Evolutionary conservation across 2,329 filamentous ascomycete genomes (phyloP), one percentile per base, ranked within the genome.

Genomic region (Chrysoporthe puriensis): DNA sequence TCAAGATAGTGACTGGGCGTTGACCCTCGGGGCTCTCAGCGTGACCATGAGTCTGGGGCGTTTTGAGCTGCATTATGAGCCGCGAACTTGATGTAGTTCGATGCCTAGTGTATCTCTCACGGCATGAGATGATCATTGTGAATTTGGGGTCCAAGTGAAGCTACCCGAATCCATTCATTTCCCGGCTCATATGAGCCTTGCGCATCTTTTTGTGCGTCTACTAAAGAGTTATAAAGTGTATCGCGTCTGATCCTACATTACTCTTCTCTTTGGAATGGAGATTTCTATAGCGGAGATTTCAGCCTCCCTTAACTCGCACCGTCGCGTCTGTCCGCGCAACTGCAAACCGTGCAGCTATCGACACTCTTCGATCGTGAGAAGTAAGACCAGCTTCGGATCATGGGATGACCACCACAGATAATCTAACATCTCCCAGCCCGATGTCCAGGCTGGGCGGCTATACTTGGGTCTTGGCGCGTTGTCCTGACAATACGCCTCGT

Each of bases 341-440:
- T 50, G 32, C 46, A 16, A 52, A 57, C 36, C 13, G 42, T 62
- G 57, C 50, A 68, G 11, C 40, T 8, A 13, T 48, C 43, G 36
- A 40, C 50, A 34, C 13, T 16, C 21, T 32, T 26, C 48, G 26
- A 11, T 4, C 5, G 50, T 14, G 50, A 54, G 21, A 54, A 32
- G 11, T 13, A 54, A 11, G 50, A 54, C 13, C 13, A 34, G 50
- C 50, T 1, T 13, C 4, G 13, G 16, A 21, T 54, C 50, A 3
- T 54, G 50, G 48, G 9, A 52, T 21, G 48, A 52, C 21, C 21
- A 32, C 48, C 8, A 21, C 48, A 32, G 4, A 52, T 32, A 32
- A 26, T 2, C n/a, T 21, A 18, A 32, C 11, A 26, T 16, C 26
- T 54, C 50, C 26, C 46, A 42, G n/a, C 36, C 52, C 60, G 18